Percentiles rank a stretch among this genome's conserved stretches.
These are phyloP conservation scores for Cardamine resedifolia DNA, from an alignment of 345 rosid species.

Conservation along the genomic window DNA sequence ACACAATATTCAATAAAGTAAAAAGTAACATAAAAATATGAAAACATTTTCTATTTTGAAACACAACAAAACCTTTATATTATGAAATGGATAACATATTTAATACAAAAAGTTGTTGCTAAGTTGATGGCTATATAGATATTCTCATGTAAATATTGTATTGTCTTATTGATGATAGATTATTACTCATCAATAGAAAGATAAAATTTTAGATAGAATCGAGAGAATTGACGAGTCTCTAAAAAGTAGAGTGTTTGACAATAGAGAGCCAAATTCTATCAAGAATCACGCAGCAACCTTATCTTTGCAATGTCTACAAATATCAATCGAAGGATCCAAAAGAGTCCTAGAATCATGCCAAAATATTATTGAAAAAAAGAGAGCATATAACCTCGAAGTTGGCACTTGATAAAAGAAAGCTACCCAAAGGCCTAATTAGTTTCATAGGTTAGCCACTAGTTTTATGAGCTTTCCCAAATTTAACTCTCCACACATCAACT, in stretches of 20 bases:
- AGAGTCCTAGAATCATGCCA: conserved; percentile 33
- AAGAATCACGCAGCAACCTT: conserved; percentile 25
- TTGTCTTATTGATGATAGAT: background rate
- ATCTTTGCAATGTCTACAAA: conserved; percentile 18
- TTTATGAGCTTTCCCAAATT: background rate
- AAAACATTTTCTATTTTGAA: too few species aligned
- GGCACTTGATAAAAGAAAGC: conserved; percentile 22
- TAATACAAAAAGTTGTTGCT: background rate
- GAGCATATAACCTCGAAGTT: conserved; percentile 25
- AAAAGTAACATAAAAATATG: too few species aligned
- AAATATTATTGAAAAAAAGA: background rate
- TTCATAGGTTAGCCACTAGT: conserved; percentile 1
- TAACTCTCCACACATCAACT: background rate
- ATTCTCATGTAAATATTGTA: background rate
- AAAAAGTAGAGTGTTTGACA: background rate
- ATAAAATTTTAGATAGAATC: background rate
- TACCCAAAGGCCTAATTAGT: background rate
- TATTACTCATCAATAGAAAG: background rate
- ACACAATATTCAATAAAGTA: too few species aligned
- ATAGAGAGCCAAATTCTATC: background rate
- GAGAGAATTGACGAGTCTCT: conserved; percentile 21
- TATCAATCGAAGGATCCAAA: conserved; percentile 20
- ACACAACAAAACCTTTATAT: too few species aligned
- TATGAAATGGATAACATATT: too few species aligned
- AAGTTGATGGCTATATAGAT: background rate